phyloP scores from a whole-genome alignment of 768 basidiomycete species.

The Phallus indusiatus region DNA sequence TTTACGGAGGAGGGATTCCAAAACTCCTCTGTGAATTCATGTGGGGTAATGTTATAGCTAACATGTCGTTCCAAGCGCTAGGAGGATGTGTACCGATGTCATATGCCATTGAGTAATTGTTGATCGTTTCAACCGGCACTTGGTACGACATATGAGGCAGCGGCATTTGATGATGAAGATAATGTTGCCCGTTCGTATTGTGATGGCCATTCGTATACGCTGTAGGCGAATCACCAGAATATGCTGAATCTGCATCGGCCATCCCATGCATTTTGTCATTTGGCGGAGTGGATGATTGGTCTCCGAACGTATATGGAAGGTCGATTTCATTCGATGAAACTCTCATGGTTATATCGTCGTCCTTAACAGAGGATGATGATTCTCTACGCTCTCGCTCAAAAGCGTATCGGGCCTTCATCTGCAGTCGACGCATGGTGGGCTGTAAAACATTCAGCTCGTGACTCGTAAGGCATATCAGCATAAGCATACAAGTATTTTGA shows the following conservation, averaged over 20 bases:
- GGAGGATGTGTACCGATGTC: neutral
- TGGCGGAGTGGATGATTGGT: neutral
- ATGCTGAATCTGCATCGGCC: neutral
- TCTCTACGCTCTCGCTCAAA: neutral
- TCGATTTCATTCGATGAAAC: neutral
- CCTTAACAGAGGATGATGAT: neutral
- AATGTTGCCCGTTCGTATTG: no score
- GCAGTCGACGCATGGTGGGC: neutral
- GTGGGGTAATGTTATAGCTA: neutral
- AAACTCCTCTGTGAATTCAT: neutral
- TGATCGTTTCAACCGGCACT: neutral
- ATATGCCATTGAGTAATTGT: neutral
- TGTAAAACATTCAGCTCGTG: neutral
- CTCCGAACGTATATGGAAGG: slow-evolving; percentile 3
- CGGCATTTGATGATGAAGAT: neutral
- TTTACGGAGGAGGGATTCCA: neutral
- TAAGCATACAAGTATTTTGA: neutral
- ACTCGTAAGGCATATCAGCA: neutral
- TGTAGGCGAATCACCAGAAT: neutral
- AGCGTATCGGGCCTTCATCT: slow-evolving; percentile 2
- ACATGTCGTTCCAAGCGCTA: neutral
- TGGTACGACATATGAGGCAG: neutral
- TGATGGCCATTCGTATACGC: neutral
- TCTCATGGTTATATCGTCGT: neutral
- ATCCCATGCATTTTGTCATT: neutral